Conservation (phyloP, 2,329 filamentous ascomycete species). For the Clonostachys sp. region DNA sequence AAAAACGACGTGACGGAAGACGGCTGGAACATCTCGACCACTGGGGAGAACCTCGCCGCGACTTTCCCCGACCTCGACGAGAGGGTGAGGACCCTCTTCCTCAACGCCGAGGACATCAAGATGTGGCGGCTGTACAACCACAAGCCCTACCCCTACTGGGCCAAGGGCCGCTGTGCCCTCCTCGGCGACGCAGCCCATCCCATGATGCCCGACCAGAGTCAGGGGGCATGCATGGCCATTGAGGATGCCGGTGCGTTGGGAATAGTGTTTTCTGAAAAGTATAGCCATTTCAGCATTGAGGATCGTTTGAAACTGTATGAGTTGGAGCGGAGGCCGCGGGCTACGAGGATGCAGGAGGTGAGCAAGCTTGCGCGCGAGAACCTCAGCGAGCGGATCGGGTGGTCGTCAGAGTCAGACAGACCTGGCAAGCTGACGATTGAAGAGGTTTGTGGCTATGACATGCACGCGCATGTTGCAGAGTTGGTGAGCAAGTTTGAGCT, state of each 20-base stretch:
- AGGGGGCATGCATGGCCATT: constrained; percentile 63
- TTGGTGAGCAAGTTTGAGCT: not conserved
- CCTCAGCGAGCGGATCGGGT: constrained; percentile 50
- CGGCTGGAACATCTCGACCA: constrained; percentile 45
- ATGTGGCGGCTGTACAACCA: constrained; percentile 50
- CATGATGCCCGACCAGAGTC: constrained; percentile 64
- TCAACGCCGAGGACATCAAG: constrained; percentile 54
- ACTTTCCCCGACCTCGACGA: constrained; percentile 53
- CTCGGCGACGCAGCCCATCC: constrained; percentile 63
- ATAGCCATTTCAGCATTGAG: constrained; percentile 30
- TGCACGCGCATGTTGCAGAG: constrained; percentile 4
- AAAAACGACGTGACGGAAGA: constrained; percentile 53
- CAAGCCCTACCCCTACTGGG: constrained; percentile 46
- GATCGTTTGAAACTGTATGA: constrained; percentile 40
- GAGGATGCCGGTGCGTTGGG: constrained; percentile 58
- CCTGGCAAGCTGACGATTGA: constrained; percentile 54
- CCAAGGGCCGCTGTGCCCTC: constrained; percentile 42
- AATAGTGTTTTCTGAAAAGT: constrained; percentile 43
- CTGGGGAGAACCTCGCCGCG: constrained; percentile 48
- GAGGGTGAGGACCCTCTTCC: constrained; percentile 46
- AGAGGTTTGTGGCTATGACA: constrained; percentile 52
- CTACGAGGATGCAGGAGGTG: constrained; percentile 44
- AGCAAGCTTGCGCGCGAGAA: constrained; percentile 47
- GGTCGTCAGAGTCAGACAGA: constrained; percentile 51
- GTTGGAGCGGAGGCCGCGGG: constrained; percentile 42